phyloP scores from a whole-genome alignment of 441 rosid species.

The Aquilaria agallochum region DNA sequence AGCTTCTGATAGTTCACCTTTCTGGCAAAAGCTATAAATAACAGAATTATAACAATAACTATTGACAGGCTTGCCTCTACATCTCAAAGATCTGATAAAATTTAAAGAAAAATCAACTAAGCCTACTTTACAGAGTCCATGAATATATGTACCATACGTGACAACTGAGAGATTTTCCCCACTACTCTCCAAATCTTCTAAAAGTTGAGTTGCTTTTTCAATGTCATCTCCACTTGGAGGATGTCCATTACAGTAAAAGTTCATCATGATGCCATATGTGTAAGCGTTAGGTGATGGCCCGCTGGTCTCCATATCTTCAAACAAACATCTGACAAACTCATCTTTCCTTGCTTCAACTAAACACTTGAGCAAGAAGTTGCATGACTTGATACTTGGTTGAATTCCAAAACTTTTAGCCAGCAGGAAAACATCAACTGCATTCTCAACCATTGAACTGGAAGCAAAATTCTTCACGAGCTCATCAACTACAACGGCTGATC shows the following conservation, averaged over 20 bases:
- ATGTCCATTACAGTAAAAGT: slow-evolving; percentile 32
- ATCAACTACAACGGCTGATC: slow-evolving; percentile 24
- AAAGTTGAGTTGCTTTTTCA: slow-evolving; percentile 23
- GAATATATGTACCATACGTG: slow-evolving; percentile 36
- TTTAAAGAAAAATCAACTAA: slow-evolving; percentile 28
- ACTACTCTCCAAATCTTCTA: slow-evolving; percentile 38
- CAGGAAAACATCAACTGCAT: slow-evolving; percentile 30
- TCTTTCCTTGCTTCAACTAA: slow-evolving; percentile 28
- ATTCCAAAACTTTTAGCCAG: slow-evolving; percentile 31
- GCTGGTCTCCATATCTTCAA: slow-evolving; percentile 33
- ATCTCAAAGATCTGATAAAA: slow-evolving; percentile 24
- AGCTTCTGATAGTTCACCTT: slow-evolving; percentile 33
- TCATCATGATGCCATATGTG: slow-evolving; percentile 49
- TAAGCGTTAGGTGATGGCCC: slow-evolving; percentile 47
- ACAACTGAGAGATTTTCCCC: slow-evolving; percentile 35
- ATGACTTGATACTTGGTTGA: slow-evolving; percentile 27
- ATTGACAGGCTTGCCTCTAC: slow-evolving; percentile 26
- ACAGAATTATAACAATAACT: slow-evolving; percentile 48
- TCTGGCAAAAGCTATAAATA: slow-evolving; percentile 45
- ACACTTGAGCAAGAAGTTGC: slow-evolving; percentile 64
- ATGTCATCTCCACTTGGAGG: slow-evolving; percentile 20
- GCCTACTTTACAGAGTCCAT: slow-evolving; percentile 47
- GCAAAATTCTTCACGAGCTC: slow-evolving; percentile 49
- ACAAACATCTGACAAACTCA: slow-evolving; percentile 24
- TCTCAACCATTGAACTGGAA: slow-evolving; percentile 39